Evolutionary conservation across 768 basidiomycete species (phyloP).

Genomic region (Kwoniella dendrophila): DNA sequence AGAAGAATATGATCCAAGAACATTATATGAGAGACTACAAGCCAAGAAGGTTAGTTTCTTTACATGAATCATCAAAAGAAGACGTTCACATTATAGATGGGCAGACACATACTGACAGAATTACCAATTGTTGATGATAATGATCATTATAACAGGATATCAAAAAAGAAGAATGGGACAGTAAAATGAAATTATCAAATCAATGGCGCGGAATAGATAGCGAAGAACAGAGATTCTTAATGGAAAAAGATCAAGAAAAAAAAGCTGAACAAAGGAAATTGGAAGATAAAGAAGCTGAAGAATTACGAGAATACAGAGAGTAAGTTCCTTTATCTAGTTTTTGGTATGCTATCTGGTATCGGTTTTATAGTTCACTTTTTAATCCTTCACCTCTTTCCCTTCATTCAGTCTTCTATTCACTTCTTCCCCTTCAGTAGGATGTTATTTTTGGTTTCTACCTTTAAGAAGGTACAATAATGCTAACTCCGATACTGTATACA

Average conservation of each 20-base stretch:
- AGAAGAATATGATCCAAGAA: constrained; percentile 40
- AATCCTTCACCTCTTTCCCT: too few species aligned
- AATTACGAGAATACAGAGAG: constrained; percentile 55
- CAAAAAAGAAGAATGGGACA: constrained; percentile 58
- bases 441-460: too few species aligned
- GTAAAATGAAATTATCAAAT: constrained; percentile 58
- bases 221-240: constrained; percentile 56
- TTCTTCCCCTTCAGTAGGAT: too few species aligned
- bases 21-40: constrained; percentile 55
- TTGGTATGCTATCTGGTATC: too few species aligned
- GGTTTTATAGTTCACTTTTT: not conserved
- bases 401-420: too few species aligned
- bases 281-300: constrained; percentile 46
- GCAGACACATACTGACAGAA: too few species aligned
- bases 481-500: constrained; percentile 1
- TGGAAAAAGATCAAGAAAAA: constrained; percentile 47
- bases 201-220: constrained; percentile 57
- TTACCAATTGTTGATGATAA: too few species aligned
- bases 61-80: too few species aligned
- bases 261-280: constrained; percentile 42
- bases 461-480: not conserved
- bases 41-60: constrained; percentile 46
- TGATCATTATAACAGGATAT: constrained; percentile 34
- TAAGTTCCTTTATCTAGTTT: too few species aligned
- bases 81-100: too few species aligned